Base-by-base conservation (phyloP, 306 rosid genomes). In the Hylodesmum podocarpum region DNA sequence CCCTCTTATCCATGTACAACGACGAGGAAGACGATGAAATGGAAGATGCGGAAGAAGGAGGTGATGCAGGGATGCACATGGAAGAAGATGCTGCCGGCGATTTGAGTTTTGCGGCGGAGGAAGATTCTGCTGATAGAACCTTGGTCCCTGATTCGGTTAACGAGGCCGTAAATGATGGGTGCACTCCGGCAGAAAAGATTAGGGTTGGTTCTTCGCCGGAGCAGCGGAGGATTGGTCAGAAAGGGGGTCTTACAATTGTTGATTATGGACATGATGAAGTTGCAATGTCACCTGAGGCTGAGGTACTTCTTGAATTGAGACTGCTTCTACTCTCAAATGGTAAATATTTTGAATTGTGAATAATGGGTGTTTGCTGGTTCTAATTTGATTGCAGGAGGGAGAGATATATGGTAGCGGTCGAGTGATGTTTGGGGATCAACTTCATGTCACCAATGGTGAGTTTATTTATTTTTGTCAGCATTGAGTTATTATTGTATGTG, bases 221-320 rank as follows among this genome's bases (percentile, higher is more conserved):
- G 79, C 85, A 80, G 47, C 82, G 65, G 39, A 58, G 16, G 66
- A 72, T 83, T 24, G 75, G 78, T 47, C 51, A 84, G 50, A 89
- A 86, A 79, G 93, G 88, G 51, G 78, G 84, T 62, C 87, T 94
- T 78, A 88, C 90, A 1, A 93, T 93, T 47, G 98, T 95, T 66
- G 97, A 95, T 61, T 95, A 95, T 65, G 98, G 95, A 3, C 95
- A 89, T 22, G 98, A 95, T 75, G 98, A 95, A 85, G 92, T 78
- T 28, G 94, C 98, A 13, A 90, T 95, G 96, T 95, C 97, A 51
- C 98, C 98, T 15, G 98, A 92, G 70, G 86, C 93, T 21, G 98
- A 92, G 98, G 98, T 94, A 76, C 40, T 64, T 7, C 8, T 41
- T 14, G 57, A 70, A 50, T 28, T 57, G 11, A 31, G 6, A n/a